Percentiles rank a stretch among this genome's conserved stretches.
Conservation (phyloP, 768 basidiomycete species). For the Boletus rex-veris region DNA sequence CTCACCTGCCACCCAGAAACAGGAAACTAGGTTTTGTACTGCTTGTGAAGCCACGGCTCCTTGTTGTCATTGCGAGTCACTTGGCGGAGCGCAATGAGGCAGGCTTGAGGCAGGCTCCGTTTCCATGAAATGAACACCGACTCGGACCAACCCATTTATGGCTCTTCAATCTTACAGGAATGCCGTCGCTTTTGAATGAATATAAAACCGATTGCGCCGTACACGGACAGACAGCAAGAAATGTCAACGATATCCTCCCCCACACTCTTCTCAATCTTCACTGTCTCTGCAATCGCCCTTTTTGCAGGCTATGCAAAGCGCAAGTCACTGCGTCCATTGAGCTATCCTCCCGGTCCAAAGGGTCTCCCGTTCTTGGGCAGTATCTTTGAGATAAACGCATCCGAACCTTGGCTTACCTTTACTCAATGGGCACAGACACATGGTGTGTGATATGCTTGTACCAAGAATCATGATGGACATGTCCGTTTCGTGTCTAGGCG, state of each 20-base stretch:
- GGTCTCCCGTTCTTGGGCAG: slow-evolving; percentile 31
- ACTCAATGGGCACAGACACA: slow-evolving; percentile 28
- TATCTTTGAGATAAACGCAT: slow-evolving; percentile 22
- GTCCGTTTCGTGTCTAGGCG: slow-evolving; percentile 18
- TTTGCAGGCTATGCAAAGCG: slow-evolving; percentile 10
- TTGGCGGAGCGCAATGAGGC: neutral
- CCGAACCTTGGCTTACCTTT: slow-evolving; percentile 34
- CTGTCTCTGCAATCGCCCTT: slow-evolving; percentile 8
- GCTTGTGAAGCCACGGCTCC: neutral
- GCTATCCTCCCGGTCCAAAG: slow-evolving; percentile 30
- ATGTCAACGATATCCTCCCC: slow-evolving; percentile 7
- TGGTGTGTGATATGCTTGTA: slow-evolving; percentile 14
- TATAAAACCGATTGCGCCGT: slow-evolving; percentile 15
- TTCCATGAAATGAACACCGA: slow-evolving; percentile 7
- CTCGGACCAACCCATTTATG: slow-evolving; percentile 1
- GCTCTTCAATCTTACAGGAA: neutral
- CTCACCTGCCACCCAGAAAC: neutral
- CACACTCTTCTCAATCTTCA: slow-evolving; percentile 4
- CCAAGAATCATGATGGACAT: neutral
- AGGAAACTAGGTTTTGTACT: neutral
- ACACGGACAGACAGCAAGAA: neutral
- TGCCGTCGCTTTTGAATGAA: neutral
- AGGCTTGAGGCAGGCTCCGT: neutral
- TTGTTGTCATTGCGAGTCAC: neutral
- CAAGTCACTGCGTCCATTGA: slow-evolving; percentile 1